Evolutionary conservation across 1,284 basidiomycete species (phyloP), one percentile per base, ranked within the genome.

Genomic region (Microbotryomycetes sp.): DNA sequence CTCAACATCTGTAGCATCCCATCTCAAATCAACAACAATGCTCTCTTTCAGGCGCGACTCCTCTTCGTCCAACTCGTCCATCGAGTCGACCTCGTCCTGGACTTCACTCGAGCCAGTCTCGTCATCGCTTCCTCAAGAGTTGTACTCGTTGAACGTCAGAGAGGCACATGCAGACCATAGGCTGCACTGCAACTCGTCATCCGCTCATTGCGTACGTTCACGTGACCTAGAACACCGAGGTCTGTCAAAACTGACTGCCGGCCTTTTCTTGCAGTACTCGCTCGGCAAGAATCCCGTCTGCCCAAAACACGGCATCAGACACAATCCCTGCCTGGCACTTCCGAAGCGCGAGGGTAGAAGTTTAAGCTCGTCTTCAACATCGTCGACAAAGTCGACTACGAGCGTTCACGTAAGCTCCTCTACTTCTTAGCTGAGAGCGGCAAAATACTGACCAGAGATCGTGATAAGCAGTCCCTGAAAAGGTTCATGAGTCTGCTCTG

Each of bases 231-330:
- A 41, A 41, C 35, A 41, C 35, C 35, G 35, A 41, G 35, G 35
- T 41, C 35, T 11, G 35, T 41, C 35, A 9, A 41, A n/a, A n/a
- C n/a, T n/a, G n/a, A 41, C 35, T 41, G 35, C 9, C 35, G 18
- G 18, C 11, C 35, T 41, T 18, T 41, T 11, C 35, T 41, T 9
- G 18, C 35, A 41, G 35, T 41, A 41, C 35, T 41, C 35, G 9
- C 35, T 41, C 35, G 35, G 35, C 35, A 41, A 41, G 35, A 41
- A 48, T n/a, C 18, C 24, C 45, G 29, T 50, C 18, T 65, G 64
- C 53, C 64, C 64, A 0, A 51, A 54, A 6, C 64, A 65, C 45
- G 60, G 61, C 7, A 62, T 65, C 56, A 57, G 59, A 4, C 64
- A 65, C 52, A 47, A 57, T 26, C 58, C 64, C 2, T 51, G 51